Percentiles rank a stretch among this genome's conserved stretches.
phyloP scores from a whole-genome alignment of 2,329 filamentous ascomycete genomes.

The Talaromyces rugulosus region DNA sequence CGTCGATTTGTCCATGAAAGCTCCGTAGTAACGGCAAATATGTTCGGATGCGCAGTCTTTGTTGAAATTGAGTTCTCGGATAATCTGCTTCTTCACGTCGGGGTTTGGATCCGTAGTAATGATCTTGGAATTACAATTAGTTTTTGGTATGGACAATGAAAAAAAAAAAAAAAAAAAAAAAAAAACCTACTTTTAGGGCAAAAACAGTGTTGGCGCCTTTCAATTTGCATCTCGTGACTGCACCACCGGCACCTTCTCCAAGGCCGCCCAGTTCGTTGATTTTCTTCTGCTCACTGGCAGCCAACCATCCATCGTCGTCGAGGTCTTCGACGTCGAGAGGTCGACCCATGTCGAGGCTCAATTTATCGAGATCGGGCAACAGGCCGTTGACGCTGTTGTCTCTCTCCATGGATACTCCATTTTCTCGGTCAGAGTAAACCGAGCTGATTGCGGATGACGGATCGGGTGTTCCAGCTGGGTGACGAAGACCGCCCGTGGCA shows the following conservation, averaged over 20 bases:
- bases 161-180: conserved; percentile 6
- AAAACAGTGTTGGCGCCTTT: conserved; percentile 92
- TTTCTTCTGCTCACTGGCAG: conserved; percentile 81
- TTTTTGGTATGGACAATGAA: not conserved
- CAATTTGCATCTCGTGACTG: conserved; percentile 84
- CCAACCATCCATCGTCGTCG: conserved; percentile 92
- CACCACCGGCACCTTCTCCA: conserved; percentile 91
- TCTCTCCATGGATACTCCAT: conserved; percentile 71
- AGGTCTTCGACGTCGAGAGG: conserved; percentile 89
- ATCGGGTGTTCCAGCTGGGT: conserved; percentile 68
- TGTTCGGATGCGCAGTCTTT: conserved; percentile 94
- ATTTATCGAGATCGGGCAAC: conserved; percentile 71
- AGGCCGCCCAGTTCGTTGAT: conserved; percentile 85
- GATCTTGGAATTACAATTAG: conserved; percentile 54
- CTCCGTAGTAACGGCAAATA: conserved; percentile 96
- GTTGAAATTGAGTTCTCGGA: conserved; percentile 95
- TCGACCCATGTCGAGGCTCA: conserved; percentile 76
- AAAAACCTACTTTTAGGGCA: conserved; percentile 73
- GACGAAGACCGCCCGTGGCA: conserved; percentile 60
- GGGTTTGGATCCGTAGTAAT: conserved; percentile 98
- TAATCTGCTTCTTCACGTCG: conserved; percentile 96
- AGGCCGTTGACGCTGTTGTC: conserved; percentile 76
- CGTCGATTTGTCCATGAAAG: conserved; percentile 92
- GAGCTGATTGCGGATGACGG: conserved; percentile 85
- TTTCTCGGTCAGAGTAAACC: conserved; percentile 50